Percentiles rank a stretch among this genome's conserved stretches.
phyloP scores from a whole-genome alignment of 371 early-diverging fungal species.

The Capillidium heterosporum region DNA sequence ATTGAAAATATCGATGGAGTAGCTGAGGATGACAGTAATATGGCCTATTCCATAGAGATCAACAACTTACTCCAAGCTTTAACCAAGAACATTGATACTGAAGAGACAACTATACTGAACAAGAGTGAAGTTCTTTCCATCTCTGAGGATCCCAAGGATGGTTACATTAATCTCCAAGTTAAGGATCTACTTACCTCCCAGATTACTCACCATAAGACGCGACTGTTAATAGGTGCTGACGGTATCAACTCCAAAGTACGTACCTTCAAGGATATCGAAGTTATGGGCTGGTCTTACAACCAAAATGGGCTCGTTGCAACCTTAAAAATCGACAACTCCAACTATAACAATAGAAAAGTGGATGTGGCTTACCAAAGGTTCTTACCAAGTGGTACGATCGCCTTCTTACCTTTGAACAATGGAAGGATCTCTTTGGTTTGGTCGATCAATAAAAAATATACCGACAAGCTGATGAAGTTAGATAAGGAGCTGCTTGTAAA shows the following conservation, averaged over 20 bases:
- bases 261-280: constrained; percentile 58
- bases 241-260: constrained; percentile 79
- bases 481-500: constrained; percentile 37
- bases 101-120: constrained; percentile 14
- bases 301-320: constrained; percentile 84
- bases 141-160: constrained; percentile 15
- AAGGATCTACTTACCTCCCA: constrained; percentile 43
- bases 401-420: constrained; percentile 57
- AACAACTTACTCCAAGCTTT: constrained; percentile 23
- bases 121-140: constrained; percentile 38
- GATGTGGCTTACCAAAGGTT: constrained; percentile 91
- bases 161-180: constrained; percentile 19
- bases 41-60: constrained; percentile 36
- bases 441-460: constrained; percentile 52
- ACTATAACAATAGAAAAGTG: too few relatives aligned
- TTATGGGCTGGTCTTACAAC: constrained; percentile 73
- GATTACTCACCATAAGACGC: constrained; percentile 31
- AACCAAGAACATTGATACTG: constrained; percentile 18
- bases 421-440: constrained; percentile 74
- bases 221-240: constrained; percentile 60
- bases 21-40: constrained; percentile 9
- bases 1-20: too few relatives aligned
- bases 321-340: constrained; percentile 18
- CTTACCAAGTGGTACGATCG: constrained; percentile 84
- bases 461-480: constrained; percentile 35